phyloP scores from a whole-genome alignment of 2,329 filamentous ascomycete genomes.

The Aspergillus sp. region DNA sequence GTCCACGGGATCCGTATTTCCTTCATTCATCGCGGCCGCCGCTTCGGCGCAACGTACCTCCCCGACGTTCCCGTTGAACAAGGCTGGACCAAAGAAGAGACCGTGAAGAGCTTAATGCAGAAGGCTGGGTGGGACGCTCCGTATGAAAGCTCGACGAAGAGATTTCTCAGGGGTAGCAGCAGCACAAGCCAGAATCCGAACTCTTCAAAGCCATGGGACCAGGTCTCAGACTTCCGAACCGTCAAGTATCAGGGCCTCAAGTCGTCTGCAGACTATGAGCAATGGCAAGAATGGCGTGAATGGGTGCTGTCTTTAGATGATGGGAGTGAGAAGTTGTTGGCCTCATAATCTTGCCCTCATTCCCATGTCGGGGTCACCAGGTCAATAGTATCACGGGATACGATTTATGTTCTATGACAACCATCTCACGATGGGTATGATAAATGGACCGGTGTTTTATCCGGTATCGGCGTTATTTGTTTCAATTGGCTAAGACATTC shows the following conservation, averaged over 20 bases:
- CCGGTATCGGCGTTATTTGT: background rate
- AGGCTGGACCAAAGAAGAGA: conserved; percentile 92
- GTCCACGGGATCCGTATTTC: conserved; percentile 83
- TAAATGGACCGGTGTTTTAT: background rate
- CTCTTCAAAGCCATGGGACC: conserved; percentile 61
- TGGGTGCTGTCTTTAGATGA: conserved; percentile 56
- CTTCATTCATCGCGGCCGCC: conserved; percentile 71
- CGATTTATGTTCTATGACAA: conserved; percentile 59
- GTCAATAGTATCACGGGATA: background rate
- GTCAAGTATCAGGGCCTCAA: conserved; percentile 86
- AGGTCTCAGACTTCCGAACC: conserved; percentile 71
- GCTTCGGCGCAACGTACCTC: conserved; percentile 84
- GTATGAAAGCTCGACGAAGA: conserved; percentile 36
- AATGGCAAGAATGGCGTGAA: conserved; percentile 77
- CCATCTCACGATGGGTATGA: conserved; percentile 56
- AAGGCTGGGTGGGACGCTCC: conserved; percentile 88
- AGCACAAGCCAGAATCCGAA: conserved; percentile 5
- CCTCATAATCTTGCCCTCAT: background rate
- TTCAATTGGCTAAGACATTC: background rate
- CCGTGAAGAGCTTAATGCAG: conserved; percentile 82
- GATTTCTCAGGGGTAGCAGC: conserved; percentile 34
- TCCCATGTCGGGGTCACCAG: background rate
- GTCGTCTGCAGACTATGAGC: conserved; percentile 65
- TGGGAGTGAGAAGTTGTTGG: conserved; percentile 26
- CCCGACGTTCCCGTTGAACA: conserved; percentile 91